phyloP scores from a whole-genome alignment of 2,329 filamentous ascomycete genomes.

The Cryphonectria japonica region DNA sequence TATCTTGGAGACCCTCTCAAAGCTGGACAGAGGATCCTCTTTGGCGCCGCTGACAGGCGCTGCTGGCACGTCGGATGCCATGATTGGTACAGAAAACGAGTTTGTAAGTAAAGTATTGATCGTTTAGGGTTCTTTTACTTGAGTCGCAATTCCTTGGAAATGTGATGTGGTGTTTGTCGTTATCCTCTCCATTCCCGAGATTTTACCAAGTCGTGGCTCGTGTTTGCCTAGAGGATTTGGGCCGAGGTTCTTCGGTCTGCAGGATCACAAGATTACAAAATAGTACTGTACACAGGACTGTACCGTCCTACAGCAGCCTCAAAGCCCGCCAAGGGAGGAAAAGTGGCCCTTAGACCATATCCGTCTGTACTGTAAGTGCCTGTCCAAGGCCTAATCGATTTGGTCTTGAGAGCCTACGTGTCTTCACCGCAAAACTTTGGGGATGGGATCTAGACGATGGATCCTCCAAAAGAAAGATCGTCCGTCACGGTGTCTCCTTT shows the following conservation, averaged over 20 bases:
- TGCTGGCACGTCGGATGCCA: slow-evolving; percentile 25
- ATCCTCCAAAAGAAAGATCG: background rate
- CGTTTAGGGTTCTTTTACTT: no score
- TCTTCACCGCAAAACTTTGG: background rate
- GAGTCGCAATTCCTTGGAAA: no score
- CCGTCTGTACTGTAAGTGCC: background rate
- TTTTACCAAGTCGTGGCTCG: background rate
- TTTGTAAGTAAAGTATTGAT: background rate
- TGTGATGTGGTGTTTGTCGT: no score
- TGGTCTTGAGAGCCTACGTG: background rate
- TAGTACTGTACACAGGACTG: background rate
- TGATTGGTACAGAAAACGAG: background rate
- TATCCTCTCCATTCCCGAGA: background rate
- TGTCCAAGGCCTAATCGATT: background rate
- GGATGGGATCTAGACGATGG: background rate
- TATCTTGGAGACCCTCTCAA: slow-evolving; percentile 19
- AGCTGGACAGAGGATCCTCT: slow-evolving; percentile 22
- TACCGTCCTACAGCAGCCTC: background rate
- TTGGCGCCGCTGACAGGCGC: slow-evolving; percentile 11
- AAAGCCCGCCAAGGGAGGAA: background rate
- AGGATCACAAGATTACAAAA: background rate
- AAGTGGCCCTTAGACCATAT: background rate
- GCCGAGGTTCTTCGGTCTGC: background rate
- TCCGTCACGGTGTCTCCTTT: background rate
- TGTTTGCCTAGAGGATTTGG: background rate